Evolutionary conservation across 2,329 filamentous ascomycete species (phyloP), one percentile per base, ranked within the genome.

Genomic region (Neoarthrinium moseri): DNA sequence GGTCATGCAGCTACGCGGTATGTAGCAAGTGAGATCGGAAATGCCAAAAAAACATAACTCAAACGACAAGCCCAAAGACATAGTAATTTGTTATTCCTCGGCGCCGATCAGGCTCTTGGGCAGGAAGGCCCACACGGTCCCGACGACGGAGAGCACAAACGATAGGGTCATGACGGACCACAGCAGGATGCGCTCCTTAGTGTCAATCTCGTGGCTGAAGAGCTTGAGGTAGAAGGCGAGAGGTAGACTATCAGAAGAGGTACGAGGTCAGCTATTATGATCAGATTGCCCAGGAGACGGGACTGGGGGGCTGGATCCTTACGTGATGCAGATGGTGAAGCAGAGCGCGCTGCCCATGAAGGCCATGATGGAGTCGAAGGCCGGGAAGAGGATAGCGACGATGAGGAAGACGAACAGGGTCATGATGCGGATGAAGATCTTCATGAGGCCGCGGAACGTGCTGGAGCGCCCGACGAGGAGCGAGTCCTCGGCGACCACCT

Each of bases 261-360:
- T n/a, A n/a, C n/a, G n/a, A n/a, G n/a, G n/a, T n/a, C 2, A 15
- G 27, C 29, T 39, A 18, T 13, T 18, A n/a, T 21, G 30, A 8
- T 35, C 22, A 40, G 38, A 10, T 32, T 17, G 15, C 10, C 21
- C 7, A 27, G 5, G 23, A 5, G 12, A 15, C n/a, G 21, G 22
- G 22, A 20, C 49, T 35, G 22, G 29, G 15, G 5, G 11, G 35
- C n/a, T 12, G 45, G 23, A 24, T 13, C 67, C 73, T 62, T 58
- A 74, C 66, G 95, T 91, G 54, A 97, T 84, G 68, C 92, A 97
- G 54, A 97, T 95, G 15, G 89, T 89, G 58, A 96, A 96, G 69
- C 92, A 96, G 13, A 96, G 78, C 4, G 91, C 87, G 30, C 87
- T 89, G 11, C 94, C 92, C 70, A 97, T 84, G 51, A 96, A 84